A percentile compares a stretch with the other conserved stretches of the same genome.
Conservation (phyloP, 805 yeast species). For the Kodamaea fukazawae region DNA sequence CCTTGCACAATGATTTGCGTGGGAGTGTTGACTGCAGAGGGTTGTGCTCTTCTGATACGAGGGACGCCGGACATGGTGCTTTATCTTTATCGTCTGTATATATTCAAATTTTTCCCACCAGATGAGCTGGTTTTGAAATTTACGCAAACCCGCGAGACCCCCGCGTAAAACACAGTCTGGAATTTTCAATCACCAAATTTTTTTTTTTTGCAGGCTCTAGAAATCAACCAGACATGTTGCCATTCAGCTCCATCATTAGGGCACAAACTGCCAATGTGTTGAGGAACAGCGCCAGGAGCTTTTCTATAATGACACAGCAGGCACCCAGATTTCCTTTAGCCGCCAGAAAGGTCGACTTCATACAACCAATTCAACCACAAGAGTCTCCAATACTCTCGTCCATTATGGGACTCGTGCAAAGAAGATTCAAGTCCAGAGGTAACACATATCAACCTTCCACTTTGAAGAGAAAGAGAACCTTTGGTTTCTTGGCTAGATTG, state of each 20-base stretch:
- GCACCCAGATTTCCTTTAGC: conserved; percentile 9
- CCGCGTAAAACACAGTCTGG: conserved; percentile 5
- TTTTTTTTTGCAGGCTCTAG: conserved; percentile 1
- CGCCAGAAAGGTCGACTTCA: conserved; percentile 16
- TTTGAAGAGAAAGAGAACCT: conserved; percentile 80
- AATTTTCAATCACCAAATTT: conserved; percentile 2
- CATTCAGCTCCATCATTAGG: conserved; percentile 8
- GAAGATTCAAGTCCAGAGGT: conserved; percentile 86
- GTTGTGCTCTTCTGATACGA: conserved; percentile 41
- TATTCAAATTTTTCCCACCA: conserved; percentile 1
- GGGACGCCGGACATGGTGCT: conserved; percentile 23
- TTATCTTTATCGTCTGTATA: not conserved
- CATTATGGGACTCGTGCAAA: conserved; percentile 42
- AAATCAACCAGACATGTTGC: conserved; percentile 2
- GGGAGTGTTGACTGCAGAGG: conserved; percentile 49
- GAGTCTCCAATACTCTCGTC: conserved; percentile 20
- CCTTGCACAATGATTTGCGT: conserved; percentile 36
- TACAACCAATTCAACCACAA: conserved; percentile 14
- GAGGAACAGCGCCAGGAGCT: conserved; percentile 6
- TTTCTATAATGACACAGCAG: conserved; percentile 14
- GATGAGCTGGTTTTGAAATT: conserved; percentile 7
- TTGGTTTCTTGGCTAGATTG: conserved; percentile 86
- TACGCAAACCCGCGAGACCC: not conserved
- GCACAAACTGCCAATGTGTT: conserved; percentile 5
- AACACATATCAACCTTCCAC: conserved; percentile 94